A percentile compares a stretch with the other conserved stretches of the same genome.
phyloP scores from a whole-genome alignment of 2,329 filamentous ascomycete genomes.

The Fonsecaea nubica region DNA sequence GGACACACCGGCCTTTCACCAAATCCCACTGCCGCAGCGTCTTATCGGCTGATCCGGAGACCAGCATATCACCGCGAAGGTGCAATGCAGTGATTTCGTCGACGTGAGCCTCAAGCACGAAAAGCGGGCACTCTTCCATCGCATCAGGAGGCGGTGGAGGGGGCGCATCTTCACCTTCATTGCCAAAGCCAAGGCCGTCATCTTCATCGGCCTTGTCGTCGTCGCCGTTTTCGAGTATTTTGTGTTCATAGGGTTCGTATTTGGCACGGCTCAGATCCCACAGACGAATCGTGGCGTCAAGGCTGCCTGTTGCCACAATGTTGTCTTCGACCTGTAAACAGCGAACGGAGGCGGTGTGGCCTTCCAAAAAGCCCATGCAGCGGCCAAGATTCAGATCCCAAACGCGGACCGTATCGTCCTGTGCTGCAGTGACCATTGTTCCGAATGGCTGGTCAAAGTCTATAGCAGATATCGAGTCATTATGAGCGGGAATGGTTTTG shows the following conservation, averaged over 20 bases:
- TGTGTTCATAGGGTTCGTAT: conserved; percentile 73
- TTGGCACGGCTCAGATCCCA: conserved; percentile 93
- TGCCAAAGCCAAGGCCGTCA: conserved; percentile 75
- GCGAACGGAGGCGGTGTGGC: conserved; percentile 91
- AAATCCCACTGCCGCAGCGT: conserved; percentile 97
- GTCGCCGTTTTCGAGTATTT: conserved; percentile 52
- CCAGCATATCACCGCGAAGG: conserved; percentile 85
- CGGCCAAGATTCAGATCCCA: conserved; percentile 95
- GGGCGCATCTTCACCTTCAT: conserved; percentile 72
- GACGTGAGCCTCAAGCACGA: conserved; percentile 85
- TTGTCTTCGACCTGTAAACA: conserved; percentile 95
- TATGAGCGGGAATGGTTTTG: conserved; percentile 85
- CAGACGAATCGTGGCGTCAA: conserved; percentile 90
- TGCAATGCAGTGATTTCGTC: conserved; percentile 94
- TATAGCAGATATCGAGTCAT: conserved; percentile 83
- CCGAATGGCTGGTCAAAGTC: conserved; percentile 99
- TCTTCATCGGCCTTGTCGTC: conserved; percentile 58
- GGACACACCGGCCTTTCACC: conserved; percentile 94
- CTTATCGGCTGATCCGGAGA: conserved; percentile 96
- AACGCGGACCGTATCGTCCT: conserved; percentile 92
- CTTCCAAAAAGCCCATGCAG: conserved; percentile 89
- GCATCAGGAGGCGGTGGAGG: conserved; percentile 72
- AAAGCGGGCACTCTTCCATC: conserved; percentile 89
- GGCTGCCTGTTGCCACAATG: conserved; percentile 89
- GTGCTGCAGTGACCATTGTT: conserved; percentile 86